Percentiles rank a stretch among this genome's conserved stretches.
Conservation (phyloP, 202 grass and related monocot species). For the Carex arenaria region DNA sequence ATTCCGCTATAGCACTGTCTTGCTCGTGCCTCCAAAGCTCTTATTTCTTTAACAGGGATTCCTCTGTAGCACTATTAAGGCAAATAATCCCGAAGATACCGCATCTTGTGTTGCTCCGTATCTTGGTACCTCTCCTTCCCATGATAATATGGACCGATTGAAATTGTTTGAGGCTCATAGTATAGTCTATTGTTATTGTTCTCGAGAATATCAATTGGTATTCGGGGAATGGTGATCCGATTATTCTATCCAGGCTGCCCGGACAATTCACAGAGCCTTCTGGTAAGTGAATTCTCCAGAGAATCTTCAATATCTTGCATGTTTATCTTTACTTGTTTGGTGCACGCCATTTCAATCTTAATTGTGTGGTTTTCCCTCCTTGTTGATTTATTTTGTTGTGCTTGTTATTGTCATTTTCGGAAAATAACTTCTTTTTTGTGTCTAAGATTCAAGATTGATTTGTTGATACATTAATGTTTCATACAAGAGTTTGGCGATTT, state of each 20-base stretch:
- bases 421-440: not conserved
- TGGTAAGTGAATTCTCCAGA: conserved; percentile 25
- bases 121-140: conserved; percentile 23
- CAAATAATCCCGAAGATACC: conserved; percentile 48
- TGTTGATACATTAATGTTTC: not conserved
- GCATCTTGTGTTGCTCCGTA: conserved; percentile 55
- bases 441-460: not conserved
- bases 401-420: not conserved
- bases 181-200: conserved; percentile 41
- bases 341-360: not conserved
- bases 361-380: not conserved
- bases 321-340: not conserved
- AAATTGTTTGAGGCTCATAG: conserved; percentile 52
- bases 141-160: conserved; percentile 51
- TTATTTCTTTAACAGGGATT: conserved; percentile 14
- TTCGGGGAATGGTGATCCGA: conserved; percentile 44
- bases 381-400: not conserved
- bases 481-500: not conserved
- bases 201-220: conserved; percentile 38
- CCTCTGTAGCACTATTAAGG: too few species aligned
- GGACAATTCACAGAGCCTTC: conserved; percentile 22
- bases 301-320: conserved; percentile 24
- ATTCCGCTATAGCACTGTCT: conserved; percentile 41
- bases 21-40: conserved; percentile 16
- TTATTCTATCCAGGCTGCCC: conserved; percentile 36